Base-by-base conservation (phyloP, 2,329 filamentous ascomycete species). In the Furcasterigmium sp. region DNA sequence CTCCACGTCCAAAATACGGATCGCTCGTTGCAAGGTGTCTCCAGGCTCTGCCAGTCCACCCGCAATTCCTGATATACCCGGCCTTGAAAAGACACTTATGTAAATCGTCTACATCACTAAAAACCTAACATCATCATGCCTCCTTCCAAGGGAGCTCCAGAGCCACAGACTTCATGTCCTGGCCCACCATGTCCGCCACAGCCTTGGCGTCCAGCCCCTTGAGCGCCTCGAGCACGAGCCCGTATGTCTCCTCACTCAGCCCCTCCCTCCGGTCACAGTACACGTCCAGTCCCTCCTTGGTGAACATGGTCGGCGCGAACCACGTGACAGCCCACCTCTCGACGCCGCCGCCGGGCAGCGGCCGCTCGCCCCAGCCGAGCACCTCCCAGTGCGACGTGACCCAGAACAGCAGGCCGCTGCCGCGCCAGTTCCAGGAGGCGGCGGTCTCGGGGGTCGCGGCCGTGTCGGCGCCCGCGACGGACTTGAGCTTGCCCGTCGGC, bases 231-330 rank as follows among this genome's bases (percentile, higher is more conserved):
- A 76, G 70, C 47, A 91, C 78, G 20, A 59, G 69, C 39, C 62
- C 65, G 30, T 82, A 71, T 42, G 80, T 78, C 57, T 68, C 73
- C 44, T 75, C 65, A 43, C 71, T 75, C 49, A 88, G 50, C 0
- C 85, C 85, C 48, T 73, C 75, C 41, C 65, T 73, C 14, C 74
- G 70, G 52, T 85, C 73, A 37, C 79, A 82, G 61, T 91, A 93
- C 9, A 94, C 63, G 63, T 95, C 89, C 23, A 95, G 56, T 0
- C 89, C 89, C 44, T 88, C 86, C 49, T 85, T 84, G 7, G 88
- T 93, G 53, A 95, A 94, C 36, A 91, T 53, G 19, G 87, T 94
- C 56, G 86, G 83, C 49, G 84, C 82, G 62, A 95, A 95, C 73
- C 84, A 91, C 5, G 87, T 94, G 13, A 95, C 86, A 2, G 78